Conservation (phyloP, 2,329 filamentous ascomycete species). For the Thermoascus crustaceus region DNA sequence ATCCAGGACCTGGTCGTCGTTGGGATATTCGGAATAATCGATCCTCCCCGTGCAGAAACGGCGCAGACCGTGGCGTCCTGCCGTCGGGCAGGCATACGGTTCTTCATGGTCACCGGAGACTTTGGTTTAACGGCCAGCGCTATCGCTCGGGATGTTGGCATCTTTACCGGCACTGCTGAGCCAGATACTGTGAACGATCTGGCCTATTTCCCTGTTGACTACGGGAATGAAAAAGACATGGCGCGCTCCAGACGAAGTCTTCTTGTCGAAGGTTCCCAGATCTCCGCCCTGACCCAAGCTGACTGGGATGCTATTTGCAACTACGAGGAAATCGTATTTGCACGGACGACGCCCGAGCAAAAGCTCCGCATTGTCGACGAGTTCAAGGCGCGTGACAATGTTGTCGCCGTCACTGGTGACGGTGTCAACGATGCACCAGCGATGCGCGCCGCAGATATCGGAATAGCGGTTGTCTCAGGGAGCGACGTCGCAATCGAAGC, state of each 20-base stretch:
- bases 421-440: constrained; percentile 31
- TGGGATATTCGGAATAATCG: constrained; percentile 44
- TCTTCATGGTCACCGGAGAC: constrained; percentile 40
- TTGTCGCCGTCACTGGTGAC: constrained; percentile 35
- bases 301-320: constrained; percentile 60
- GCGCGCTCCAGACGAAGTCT: constrained; percentile 41
- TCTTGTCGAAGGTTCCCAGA: constrained; percentile 57
- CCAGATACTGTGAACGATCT: constrained; percentile 52
- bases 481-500: constrained; percentile 36
- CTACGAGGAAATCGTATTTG: constrained; percentile 45
- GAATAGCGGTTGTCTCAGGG: constrained; percentile 28
- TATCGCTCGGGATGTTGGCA: constrained; percentile 35
- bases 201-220: constrained; percentile 18
- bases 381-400: constrained; percentile 28
- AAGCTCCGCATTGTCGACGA: constrained; percentile 38
- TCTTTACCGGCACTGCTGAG: constrained; percentile 34
- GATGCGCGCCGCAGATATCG: constrained; percentile 25
- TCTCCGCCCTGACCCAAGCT: constrained; percentile 55
- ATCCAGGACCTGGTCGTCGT: constrained; percentile 41
- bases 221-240: constrained; percentile 14
- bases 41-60: constrained; percentile 32
- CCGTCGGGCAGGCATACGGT: constrained; percentile 29
- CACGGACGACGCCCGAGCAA: constrained; percentile 36
- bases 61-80: constrained; percentile 27
- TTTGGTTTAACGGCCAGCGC: constrained; percentile 33